Evolutionary conservation across 2,329 filamentous ascomycete genomes (phyloP), one percentile per base, ranked within the genome.

Genomic region (Neospermospora avenae): DNA sequence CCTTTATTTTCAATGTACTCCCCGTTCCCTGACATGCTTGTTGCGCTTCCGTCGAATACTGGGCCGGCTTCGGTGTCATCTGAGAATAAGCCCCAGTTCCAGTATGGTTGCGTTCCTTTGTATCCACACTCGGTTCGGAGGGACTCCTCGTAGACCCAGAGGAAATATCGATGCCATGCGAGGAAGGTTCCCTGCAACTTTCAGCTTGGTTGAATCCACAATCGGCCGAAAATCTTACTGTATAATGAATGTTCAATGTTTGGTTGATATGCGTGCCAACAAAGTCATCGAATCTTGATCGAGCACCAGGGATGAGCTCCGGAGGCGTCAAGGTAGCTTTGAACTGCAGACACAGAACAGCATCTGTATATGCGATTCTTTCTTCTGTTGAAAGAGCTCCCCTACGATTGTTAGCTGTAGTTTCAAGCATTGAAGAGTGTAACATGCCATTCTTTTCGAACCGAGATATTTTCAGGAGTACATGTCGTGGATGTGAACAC

Each of bases 41-140:
- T 78, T 25, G 75, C 76, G 64, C 77, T 79, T 35, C 83, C 83
- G 65, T 83, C 80, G 64, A 85, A 84, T 48, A 84, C 68, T 13
- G 81, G 79, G 0, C 80, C 81, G 46, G 75, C 74, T 60, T 69
- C 65, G 1, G 76, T 74, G 61, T 82, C 75, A 2, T 31, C 25
- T 2, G 77, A 74, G 69, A 78, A 80, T 51, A 75, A 74, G 3
- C 76, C 75, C 79, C 80, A 84, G 69, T 84, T 78, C 74, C 67
- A 64, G 39, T 68, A 65, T 44, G 77, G 76, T 57, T 77, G 73
- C 10, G 69, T 67, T 28, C 76, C 77, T 2, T 65, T 72, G 62
- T 78, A 80, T 35, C 75, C 74, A 61, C 77, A 79, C 37, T 77
- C 73, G 1, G 74, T 64, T 24, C 71, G 69, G 4, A 79, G 71